A percentile compares a stretch with the other conserved stretches of the same genome.
These are phyloP conservation scores for Mallotus repandus DNA, from an alignment of 441 rosid species.

Conservation along the genomic window DNA sequence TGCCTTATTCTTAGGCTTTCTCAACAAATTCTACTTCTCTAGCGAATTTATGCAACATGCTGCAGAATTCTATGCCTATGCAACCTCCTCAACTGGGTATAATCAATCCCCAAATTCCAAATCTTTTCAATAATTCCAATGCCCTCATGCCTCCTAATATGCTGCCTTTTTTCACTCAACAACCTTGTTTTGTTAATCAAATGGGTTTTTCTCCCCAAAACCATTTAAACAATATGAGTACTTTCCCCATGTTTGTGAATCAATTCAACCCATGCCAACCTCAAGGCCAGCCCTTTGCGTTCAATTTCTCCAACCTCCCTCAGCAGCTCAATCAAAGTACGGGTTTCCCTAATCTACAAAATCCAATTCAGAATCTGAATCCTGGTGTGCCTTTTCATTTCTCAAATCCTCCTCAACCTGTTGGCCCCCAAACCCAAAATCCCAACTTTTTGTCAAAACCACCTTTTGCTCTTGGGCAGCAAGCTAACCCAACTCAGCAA, in stretches of 20 bases:
- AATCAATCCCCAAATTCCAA: constrained; percentile 43
- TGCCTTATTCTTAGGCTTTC: constrained; percentile 22
- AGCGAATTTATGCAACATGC: constrained; percentile 21
- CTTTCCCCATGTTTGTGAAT: constrained; percentile 32
- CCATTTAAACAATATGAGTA: constrained; percentile 26
- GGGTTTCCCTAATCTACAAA: constrained; percentile 40
- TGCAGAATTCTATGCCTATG: constrained; percentile 38
- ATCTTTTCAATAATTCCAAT: constrained; percentile 26
- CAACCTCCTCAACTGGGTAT: constrained; percentile 47
- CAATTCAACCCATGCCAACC: constrained; percentile 33
- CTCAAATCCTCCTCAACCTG: constrained; percentile 27
- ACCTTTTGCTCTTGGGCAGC: constrained; percentile 39
- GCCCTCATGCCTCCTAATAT: neutral
- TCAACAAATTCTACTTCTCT: constrained; percentile 1
- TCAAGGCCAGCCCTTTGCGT: constrained; percentile 34
- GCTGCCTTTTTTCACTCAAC: constrained; percentile 40
- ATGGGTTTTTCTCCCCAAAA: constrained; percentile 24
- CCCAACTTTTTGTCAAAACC: constrained; percentile 7
- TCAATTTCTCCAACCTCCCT: constrained; percentile 35
- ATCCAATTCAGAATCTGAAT: constrained; percentile 24
- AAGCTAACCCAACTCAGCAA: constrained; percentile 40
- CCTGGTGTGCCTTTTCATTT: constrained; percentile 38
- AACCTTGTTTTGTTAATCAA: neutral
- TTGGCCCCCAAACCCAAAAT: constrained; percentile 25
- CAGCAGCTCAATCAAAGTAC: constrained; percentile 39